These are phyloP conservation scores for Boletellus sp. DNA, from an alignment of 768 basidiomycete genomes.

Conservation along the genomic window DNA sequence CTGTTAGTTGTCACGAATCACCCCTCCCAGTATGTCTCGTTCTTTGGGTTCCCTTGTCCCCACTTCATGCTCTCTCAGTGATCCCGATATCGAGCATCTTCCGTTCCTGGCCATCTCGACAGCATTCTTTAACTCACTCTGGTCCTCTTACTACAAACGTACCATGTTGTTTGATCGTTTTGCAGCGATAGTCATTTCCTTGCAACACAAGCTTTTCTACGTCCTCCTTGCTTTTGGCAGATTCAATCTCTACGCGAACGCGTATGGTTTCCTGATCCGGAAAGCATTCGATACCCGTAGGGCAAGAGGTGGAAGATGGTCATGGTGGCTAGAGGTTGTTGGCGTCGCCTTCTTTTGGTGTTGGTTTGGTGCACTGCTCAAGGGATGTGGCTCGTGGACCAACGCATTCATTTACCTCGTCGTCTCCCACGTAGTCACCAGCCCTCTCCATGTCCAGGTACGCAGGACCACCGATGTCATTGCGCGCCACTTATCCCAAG, in stretches of 20 bases:
- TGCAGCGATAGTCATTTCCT: slow-evolving; percentile 57
- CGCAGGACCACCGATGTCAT: slow-evolving; percentile 16
- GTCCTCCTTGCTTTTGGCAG: slow-evolving; percentile 84
- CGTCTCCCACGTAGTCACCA: slow-evolving; percentile 80
- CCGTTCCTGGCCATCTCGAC: slow-evolving; percentile 95
- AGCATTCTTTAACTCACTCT: slow-evolving; percentile 78
- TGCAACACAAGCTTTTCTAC: slow-evolving; percentile 94
- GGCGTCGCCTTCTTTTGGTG: slow-evolving; percentile 82
- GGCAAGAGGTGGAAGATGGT: slow-evolving; percentile 70
- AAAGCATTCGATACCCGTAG: slow-evolving; percentile 62
- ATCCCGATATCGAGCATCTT: slow-evolving; percentile 82
- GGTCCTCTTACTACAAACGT: slow-evolving; percentile 94
- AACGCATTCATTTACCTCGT: slow-evolving; percentile 70
- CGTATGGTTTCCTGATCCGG: slow-evolving; percentile 71
- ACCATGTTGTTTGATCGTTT: slow-evolving; percentile 75
- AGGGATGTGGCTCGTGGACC: slow-evolving; percentile 67
- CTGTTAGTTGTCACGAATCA: slow-evolving; percentile 90
- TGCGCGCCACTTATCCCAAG: slow-evolving; percentile 4
- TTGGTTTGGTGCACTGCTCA: slow-evolving; percentile 77
- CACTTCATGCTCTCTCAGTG: slow-evolving; percentile 40
- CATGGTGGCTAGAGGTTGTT: slow-evolving; percentile 70
- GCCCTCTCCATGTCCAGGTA: slow-evolving; percentile 94
- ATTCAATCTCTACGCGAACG: slow-evolving; percentile 91
- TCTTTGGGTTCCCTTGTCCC: neutral
- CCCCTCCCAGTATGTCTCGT: slow-evolving; percentile 74